Evolutionary conservation across 2,329 filamentous ascomycete genomes (phyloP).

Genomic region (Penicillium rolfsii): DNA sequence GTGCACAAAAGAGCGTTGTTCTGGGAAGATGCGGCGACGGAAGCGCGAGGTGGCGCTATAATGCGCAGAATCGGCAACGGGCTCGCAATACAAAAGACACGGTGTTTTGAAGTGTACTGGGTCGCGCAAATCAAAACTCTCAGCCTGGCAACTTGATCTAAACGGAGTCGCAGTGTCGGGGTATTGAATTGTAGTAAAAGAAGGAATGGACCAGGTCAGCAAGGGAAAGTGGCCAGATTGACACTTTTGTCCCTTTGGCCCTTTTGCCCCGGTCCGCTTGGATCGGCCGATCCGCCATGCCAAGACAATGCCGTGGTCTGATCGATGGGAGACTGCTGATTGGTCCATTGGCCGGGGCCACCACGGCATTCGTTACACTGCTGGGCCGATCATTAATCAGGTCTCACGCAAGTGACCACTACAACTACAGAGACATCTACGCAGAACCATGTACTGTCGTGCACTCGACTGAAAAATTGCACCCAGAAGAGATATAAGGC

Average conservation of each 20-base stretch:
- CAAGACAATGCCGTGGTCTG: conserved; percentile 10
- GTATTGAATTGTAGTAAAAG: background rate
- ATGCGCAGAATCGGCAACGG: conserved; percentile 5
- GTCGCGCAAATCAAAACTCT: background rate
- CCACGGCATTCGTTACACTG: background rate
- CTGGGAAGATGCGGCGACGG: background rate
- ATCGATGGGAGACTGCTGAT: background rate
- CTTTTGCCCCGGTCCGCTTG: background rate
- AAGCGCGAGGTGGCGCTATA: conserved; percentile 2
- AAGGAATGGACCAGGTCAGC: conserved; percentile 2
- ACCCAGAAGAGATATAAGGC: background rate
- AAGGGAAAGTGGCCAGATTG: conserved; percentile 9
- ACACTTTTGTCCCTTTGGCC: background rate
- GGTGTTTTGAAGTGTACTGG: background rate
- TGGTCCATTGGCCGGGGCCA: background rate
- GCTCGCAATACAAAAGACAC: background rate
- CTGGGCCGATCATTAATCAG: background rate
- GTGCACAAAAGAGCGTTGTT: background rate
- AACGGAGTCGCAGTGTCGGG: background rate
- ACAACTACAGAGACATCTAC: background rate
- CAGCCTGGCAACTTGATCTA: background rate
- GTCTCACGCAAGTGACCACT: background rate
- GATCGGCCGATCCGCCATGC: conserved; percentile 10
- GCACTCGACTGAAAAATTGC: background rate
- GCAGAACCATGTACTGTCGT: background rate